A percentile compares a stretch with the other conserved stretches of the same genome.
phyloP scores from a whole-genome alignment of 2,329 filamentous ascomycete genomes.

The Aspergillus hiratsukae region DNA sequence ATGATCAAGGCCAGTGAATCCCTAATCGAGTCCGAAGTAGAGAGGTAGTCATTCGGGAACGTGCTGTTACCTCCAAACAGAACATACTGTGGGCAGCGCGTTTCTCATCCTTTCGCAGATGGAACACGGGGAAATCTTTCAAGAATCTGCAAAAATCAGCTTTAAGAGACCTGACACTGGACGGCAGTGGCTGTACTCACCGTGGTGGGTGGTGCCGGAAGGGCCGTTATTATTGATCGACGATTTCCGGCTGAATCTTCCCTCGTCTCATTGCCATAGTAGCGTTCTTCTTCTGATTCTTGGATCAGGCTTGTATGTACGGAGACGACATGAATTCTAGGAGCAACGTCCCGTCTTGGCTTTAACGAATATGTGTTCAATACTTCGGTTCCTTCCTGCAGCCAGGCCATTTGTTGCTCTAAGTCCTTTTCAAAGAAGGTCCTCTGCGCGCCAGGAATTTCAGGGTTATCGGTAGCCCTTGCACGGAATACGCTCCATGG shows the following conservation, averaged over 20 bases:
- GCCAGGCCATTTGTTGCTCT: constrained; percentile 27
- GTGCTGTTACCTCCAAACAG: not conserved
- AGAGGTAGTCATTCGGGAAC: not conserved
- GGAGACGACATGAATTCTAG: constrained; percentile 30
- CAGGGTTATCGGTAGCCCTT: constrained; percentile 17
- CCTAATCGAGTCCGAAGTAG: not conserved
- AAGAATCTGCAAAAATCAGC: not conserved
- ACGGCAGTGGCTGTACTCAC: constrained; percentile 1
- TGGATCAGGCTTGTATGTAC: constrained; percentile 23
- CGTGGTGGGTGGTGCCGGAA: constrained; percentile 18
- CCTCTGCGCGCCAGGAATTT: constrained; percentile 3
- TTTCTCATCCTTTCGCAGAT: not conserved
- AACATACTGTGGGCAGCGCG: not conserved
- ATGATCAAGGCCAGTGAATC: not conserved
- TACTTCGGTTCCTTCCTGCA: constrained; percentile 22
- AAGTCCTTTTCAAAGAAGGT: constrained; percentile 12
- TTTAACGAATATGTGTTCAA: constrained; percentile 30
- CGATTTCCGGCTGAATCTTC: constrained; percentile 8
- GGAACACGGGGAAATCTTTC: not conserved
- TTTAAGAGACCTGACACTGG: not conserved
- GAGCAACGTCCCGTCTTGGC: constrained; percentile 20
- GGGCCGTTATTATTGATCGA: constrained; percentile 24
- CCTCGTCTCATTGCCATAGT: not conserved
- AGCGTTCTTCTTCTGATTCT: constrained; percentile 8
- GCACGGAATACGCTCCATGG: constrained; percentile 29